Evolutionary conservation across 805 yeast genomes (phyloP), one percentile per base, ranked within the genome.

Genomic region (Candida nonsorbophila): DNA sequence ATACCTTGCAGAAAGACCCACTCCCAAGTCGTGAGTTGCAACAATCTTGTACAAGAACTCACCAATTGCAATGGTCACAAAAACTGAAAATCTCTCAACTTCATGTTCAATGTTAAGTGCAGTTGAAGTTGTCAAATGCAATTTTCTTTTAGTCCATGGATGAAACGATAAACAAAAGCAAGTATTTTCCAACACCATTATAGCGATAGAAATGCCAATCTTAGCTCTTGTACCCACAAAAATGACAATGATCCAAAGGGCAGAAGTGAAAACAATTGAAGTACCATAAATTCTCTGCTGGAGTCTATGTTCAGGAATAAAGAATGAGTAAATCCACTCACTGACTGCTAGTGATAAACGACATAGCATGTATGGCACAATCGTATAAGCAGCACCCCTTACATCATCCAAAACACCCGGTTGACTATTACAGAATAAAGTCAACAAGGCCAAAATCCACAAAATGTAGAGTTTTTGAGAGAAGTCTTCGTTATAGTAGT

Each of bases 51-150:
- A 74, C 9, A 77, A 51, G 38, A 74, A 77, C 38, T 77, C 84
- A 20, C 84, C 84, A 37, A 78, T 62, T 4, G 81, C 82, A 49
- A 79, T 77, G 39, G 77, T 67, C 30, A 62, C 76, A 43, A 78
- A 78, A 0, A 77, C 73, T 2, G 70, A 63, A 41, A 60, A 64
- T 32, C 84, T 49, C 43, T 79, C 84, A 16, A 74, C 79, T 44
- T 77, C 82, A 44, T 78, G 84, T 39, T 77, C 83, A 32, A 79
- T 73, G 44, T 75, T 76, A 36, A 77, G 46, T 1, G 84, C 84
- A 0, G 84, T 74, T 7, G 79, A 66, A 32, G 62, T 66, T 9
- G 58, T 61, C 29, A 70, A 45, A 7, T 58, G 51, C 36, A 76
- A 32, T 12, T 49, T n/a, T 19, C 45, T 58, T 42, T 74, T 74